Conservation (phyloP, 345 rosid genomes). For the Eucalyptus sp. region DNA sequence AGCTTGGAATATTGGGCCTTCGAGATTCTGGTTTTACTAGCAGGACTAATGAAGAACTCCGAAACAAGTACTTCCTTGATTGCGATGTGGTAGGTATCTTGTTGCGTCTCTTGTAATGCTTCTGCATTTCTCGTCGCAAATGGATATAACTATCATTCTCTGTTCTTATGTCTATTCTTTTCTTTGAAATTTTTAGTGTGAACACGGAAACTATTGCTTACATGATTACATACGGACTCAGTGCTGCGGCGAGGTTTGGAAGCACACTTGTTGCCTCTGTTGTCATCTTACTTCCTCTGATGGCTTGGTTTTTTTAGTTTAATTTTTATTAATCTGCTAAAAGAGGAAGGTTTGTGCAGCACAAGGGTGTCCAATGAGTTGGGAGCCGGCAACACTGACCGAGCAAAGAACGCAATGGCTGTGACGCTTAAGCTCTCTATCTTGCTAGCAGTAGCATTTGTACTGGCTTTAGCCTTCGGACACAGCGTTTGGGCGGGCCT, state of each 20-base stretch:
- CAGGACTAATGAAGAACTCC: constrained; percentile 62
- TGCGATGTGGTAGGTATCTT: constrained; percentile 50
- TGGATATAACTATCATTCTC: neutral
- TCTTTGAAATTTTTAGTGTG: constrained; percentile 16
- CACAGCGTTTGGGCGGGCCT: constrained; percentile 51
- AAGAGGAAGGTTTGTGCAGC: constrained; percentile 11
- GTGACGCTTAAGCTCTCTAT: constrained; percentile 40
- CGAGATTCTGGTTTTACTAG: constrained; percentile 67
- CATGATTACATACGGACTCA: constrained; percentile 64
- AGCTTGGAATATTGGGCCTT: constrained; percentile 87
- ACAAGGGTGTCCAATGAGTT: constrained; percentile 79
- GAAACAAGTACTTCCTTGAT: constrained; percentile 47
- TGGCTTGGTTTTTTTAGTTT: neutral
- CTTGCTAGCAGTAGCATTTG: constrained; percentile 32
- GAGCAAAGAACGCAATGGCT: constrained; percentile 40
- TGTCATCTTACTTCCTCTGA: neutral
- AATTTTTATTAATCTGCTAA: neutral
- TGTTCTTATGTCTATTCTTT: neutral
- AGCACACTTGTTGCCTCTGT: neutral
- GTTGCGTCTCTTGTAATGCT: neutral
- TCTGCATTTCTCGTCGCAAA: neutral
- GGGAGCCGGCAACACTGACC: constrained; percentile 42
- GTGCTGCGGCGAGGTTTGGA: constrained; percentile 76
- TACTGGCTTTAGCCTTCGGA: constrained; percentile 28
- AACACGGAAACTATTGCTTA: constrained; percentile 54